Percentiles rank a stretch among this genome's conserved stretches.
These are phyloP conservation scores for Macaranga tanarius DNA, from an alignment of 441 rosid genomes.

Conservation along the genomic window DNA sequence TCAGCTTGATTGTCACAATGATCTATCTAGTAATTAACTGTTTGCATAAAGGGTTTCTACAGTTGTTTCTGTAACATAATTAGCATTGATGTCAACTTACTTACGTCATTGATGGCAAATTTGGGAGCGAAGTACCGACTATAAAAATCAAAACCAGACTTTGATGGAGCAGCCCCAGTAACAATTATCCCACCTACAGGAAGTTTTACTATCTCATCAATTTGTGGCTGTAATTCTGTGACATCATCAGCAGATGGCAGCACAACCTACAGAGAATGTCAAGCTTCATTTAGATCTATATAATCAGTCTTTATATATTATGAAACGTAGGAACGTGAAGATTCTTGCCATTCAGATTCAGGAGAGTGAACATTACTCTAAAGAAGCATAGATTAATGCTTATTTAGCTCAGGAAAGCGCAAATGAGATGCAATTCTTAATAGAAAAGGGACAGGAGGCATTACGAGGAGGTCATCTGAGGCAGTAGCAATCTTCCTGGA, in stretches of 20 bases:
- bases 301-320: too few relatives aligned
- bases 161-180: slow-evolving; percentile 50
- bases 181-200: slow-evolving; percentile 60
- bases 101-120: slow-evolving; percentile 58
- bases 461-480: slow-evolving; percentile 49
- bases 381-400: too few relatives aligned
- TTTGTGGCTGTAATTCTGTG: slow-evolving; percentile 43
- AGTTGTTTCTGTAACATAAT: too few relatives aligned
- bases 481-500: slow-evolving; percentile 45
- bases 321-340: too few relatives aligned
- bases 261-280: too few relatives aligned
- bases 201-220: slow-evolving; percentile 49
- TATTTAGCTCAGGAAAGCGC: not conserved
- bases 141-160: slow-evolving; percentile 58
- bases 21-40: too few relatives aligned
- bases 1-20: too few relatives aligned
- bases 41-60: too few relatives aligned
- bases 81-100: not conserved
- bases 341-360: too few relatives aligned
- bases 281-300: too few relatives aligned
- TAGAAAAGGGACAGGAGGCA: not conserved
- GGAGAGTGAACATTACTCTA: too few relatives aligned
- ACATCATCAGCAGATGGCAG: slow-evolving; percentile 22
- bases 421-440: not conserved
- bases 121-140: slow-evolving; percentile 71